Evolutionary conservation across 2,329 filamentous ascomycete genomes (phyloP), one percentile per base, ranked within the genome.

Genomic region (Sporothrix curviconia): DNA sequence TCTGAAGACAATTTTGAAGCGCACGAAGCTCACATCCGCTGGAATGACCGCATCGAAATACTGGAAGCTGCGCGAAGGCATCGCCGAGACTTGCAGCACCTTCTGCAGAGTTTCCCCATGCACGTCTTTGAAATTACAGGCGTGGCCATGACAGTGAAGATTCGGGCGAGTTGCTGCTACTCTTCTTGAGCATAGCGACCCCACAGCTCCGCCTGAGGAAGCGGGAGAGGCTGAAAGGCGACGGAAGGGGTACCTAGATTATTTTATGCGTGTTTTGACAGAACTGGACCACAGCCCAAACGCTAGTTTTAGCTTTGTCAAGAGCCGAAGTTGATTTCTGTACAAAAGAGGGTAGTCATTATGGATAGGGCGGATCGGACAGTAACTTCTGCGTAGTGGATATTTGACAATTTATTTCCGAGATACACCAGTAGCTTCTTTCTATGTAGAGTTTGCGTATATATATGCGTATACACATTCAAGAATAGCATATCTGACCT

Each of bases 291-390:
- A 52, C 22, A 52, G 49, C 11, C 49, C 49, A 52, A 39, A 14
- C 7, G 49, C 49, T 8, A 52, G 49, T n/a, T 52, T 52, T 30
- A 22, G 49, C 15, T 52, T 52, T 40, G 49, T 40, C 14, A 52
- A 40, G n/a, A 52, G 34, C 15, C 22, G 49, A 19, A 52, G 49
- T 30, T 52, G 17, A 39, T 5, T 6, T 15, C n/a, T n/a, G n/a
- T n/a, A n/a, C n/a, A n/a, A n/a, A n/a, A n/a, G n/a, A n/a, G n/a
- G 8, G 68, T 69, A 9, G 68, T 65, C 63, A 70, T 67, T 28
- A 62, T 59, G 7, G 65, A 56, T 3, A 66, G 63, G 37, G 67
- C 68, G 11, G 42, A 39, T 1, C 55, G 32, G 8, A 71, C 64
- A 59, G n/a, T n/a, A 72, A 71, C n/a, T 15, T 57, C 22, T 56